Base-by-base conservation (phyloP, 2,329 filamentous ascomycete genomes). In the Endoconidiophora polonica region DNA sequence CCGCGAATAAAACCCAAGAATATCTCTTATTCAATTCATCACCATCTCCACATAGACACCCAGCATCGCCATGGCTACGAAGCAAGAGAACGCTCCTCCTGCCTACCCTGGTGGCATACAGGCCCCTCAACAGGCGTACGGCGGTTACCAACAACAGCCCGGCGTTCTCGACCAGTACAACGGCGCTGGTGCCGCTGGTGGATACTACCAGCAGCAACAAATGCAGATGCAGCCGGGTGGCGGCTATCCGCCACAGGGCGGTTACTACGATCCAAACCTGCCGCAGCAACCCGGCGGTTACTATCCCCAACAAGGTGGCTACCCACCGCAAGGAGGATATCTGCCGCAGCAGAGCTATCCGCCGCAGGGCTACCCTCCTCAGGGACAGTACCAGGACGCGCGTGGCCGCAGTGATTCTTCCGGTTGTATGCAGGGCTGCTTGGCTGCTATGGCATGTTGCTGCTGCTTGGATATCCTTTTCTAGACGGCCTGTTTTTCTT, bases 391-490 rank as follows among this genome's bases (percentile, higher is more conserved):
- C 16, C 63, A 59, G 20, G 51, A 55, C 14, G 46, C 49, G 16
- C 56, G 58, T 55, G 61, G 61, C 44, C 59, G 60, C 41, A 52
- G 43, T 23, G 46, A 48, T 41, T 48, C 56, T 49, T 55, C 60
- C 23, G 64, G 68, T 43, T 55, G 67, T 49, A 56, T 73, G 40
- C 67, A 67, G 33, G 70, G 68, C 40, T 59, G 74, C 48, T 56
- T 75, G 14, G 73, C 70, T 14, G 65, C 66, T 55, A 58, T 74
- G 53, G 74, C 74, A 1, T 76, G 73, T 60, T 77, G 74, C 59
- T 77, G 74, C 62, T 77, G 74, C 58, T 59, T 77, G 57, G 74
- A 77, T 55, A 63, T 66, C 42, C 58, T 77, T n/a, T 76, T 75
- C 57, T 77, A 70, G 61, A 51, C 29, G 22, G 24, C 26, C 12